Conservation (phyloP, 495 filamentous ascomycete genomes). For the Ramalina intermedia region DNA sequence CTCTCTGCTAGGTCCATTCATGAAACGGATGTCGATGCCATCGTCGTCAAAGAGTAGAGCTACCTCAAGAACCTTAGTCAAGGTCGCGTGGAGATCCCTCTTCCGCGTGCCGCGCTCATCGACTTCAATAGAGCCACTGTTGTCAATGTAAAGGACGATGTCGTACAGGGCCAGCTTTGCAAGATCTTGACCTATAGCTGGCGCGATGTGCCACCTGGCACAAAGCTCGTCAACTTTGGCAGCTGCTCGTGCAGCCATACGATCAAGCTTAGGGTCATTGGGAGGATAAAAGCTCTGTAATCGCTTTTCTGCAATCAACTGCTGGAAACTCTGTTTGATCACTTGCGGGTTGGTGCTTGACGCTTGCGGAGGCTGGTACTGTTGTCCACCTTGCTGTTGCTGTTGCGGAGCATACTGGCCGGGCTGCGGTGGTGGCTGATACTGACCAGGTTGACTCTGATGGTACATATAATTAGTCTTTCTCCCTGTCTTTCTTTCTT, state of each 20-base stretch:
- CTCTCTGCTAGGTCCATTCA: conserved; percentile 32
- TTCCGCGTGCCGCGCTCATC: conserved; percentile 52
- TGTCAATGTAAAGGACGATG: conserved; percentile 53
- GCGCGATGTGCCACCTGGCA: conserved; percentile 39
- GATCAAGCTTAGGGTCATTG: conserved; percentile 30
- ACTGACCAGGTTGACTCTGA: not conserved
- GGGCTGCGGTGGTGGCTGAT: not conserved
- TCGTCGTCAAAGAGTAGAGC: conserved; percentile 58
- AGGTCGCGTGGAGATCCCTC: conserved; percentile 48
- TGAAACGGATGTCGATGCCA: conserved; percentile 56
- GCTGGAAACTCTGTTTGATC: conserved; percentile 35
- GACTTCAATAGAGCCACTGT: conserved; percentile 59
- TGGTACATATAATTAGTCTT: not conserved
- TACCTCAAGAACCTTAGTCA: conserved; percentile 45
- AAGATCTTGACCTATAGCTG: conserved; percentile 52
- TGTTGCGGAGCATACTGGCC: conserved; percentile 11
- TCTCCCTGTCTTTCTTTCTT: no score
- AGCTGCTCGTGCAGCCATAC: conserved; percentile 24
- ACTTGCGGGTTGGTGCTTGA: conserved; percentile 33
- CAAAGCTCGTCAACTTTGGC: conserved; percentile 37
- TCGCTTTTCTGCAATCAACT: conserved; percentile 42
- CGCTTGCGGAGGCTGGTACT: conserved; percentile 11
- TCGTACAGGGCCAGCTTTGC: conserved; percentile 55
- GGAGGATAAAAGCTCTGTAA: conserved; percentile 42
- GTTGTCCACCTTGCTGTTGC: conserved; percentile 16